Percentiles rank a stretch among this genome's conserved stretches.
phyloP scores from a whole-genome alignment of 2,329 filamentous ascomycete species.

The Septoria petroselini region DNA sequence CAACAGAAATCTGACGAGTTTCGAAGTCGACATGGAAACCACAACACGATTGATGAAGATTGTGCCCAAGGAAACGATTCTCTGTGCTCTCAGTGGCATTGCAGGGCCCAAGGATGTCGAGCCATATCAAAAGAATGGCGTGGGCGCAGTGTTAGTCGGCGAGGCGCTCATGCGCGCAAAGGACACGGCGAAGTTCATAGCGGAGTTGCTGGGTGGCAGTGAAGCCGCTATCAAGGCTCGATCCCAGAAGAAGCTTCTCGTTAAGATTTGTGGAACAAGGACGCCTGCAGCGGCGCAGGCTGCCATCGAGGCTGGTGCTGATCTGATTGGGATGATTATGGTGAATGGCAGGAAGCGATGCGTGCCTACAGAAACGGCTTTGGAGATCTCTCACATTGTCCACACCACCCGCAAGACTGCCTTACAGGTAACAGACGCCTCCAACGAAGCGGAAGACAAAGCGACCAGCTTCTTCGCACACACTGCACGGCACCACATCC shows the following conservation, averaged over 20 bases:
- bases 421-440: constrained; percentile 22
- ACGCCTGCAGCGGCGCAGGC: constrained; percentile 74
- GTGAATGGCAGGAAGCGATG: constrained; percentile 77
- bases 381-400: constrained; percentile 75
- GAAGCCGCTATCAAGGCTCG: constrained; percentile 31
- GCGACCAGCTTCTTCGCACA: constrained; percentile 71
- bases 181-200: constrained; percentile 78
- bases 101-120: constrained; percentile 83
- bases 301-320: constrained; percentile 82
- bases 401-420: constrained; percentile 53
- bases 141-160: constrained; percentile 89
- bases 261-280: constrained; percentile 94
- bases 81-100: constrained; percentile 93
- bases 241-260: constrained; percentile 54
- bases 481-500: constrained; percentile 46
- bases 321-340: constrained; percentile 89
- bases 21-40: constrained; percentile 83
- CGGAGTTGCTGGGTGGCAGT: constrained; percentile 67
- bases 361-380: constrained; percentile 73
- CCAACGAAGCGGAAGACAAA: constrained; percentile 26
- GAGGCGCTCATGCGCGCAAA: constrained; percentile 93
- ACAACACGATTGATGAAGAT: constrained; percentile 69
- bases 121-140: constrained; percentile 81
- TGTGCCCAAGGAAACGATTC: constrained; percentile 79
- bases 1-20: constrained; percentile 93